These are phyloP conservation scores for Cladophialophora bantiana DNA, from an alignment of 2,329 filamentous ascomycete genomes.

Conservation along the genomic window DNA sequence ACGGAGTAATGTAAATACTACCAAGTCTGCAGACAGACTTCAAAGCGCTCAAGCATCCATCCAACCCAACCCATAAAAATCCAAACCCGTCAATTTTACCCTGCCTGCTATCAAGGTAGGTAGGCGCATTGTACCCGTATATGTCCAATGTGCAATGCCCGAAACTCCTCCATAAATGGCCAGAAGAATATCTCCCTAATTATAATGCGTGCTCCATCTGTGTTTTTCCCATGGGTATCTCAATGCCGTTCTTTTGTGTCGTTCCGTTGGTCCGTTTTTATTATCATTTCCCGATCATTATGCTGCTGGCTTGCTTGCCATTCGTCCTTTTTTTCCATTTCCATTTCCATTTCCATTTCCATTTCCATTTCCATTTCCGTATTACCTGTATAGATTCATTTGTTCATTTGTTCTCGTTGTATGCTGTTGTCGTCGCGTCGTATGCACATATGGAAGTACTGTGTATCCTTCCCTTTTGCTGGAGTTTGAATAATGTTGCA, in stretches of 20 bases:
- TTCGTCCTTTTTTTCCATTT: neutral
- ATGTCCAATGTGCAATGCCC: neutral
- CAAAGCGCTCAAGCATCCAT: too few species aligned
- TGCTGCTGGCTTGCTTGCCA: neutral
- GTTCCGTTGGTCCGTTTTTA: neutral
- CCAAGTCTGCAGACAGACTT: too few species aligned
- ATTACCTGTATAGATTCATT: too few species aligned
- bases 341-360: neutral
- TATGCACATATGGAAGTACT: neutral
- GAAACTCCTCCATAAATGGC: neutral
- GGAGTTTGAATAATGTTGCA: neutral
- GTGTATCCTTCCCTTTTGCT: neutral
- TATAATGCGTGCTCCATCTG: neutral
- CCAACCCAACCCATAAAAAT: too few species aligned
- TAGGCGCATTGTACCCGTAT: neutral
- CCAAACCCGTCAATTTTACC: too few species aligned
- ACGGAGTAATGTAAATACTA: too few species aligned
- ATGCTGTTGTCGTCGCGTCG: neutral
- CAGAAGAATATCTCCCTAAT: neutral
- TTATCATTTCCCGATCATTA: neutral
- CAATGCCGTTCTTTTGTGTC: neutral
- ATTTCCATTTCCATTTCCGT: neutral
- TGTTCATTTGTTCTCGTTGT: neutral
- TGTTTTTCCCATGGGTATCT: neutral
- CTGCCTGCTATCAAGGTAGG: neutral